A percentile compares a stretch with the other conserved stretches of the same genome.
phyloP scores from a whole-genome alignment of 441 rosid species.

The Arabidopsis hybrid region DNA sequence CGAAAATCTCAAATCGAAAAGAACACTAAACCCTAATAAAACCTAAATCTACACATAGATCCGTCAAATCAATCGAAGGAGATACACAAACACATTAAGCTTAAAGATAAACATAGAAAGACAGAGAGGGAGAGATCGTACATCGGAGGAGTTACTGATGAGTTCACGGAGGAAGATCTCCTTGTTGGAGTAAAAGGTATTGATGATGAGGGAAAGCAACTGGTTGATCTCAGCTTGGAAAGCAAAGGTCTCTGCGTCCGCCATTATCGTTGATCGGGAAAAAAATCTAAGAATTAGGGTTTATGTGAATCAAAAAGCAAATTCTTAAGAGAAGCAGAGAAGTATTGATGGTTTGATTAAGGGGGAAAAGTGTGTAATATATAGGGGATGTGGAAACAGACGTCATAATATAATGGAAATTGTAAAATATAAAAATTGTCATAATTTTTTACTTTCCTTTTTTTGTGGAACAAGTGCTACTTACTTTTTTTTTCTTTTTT shows the following conservation, averaged over 20 bases:
- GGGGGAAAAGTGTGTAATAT: not conserved
- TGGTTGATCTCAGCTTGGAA: constrained; percentile 79
- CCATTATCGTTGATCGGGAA: constrained; percentile 37
- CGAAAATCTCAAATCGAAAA: not conserved
- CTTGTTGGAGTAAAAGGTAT: constrained; percentile 73
- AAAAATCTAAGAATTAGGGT: not conserved
- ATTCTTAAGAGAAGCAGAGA: not conserved
- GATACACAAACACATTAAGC: not conserved
- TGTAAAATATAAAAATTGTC: no score
- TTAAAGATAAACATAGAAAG: not conserved
- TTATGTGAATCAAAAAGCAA: not conserved
- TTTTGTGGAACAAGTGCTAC: no score
- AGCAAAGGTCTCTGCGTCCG: constrained; percentile 68
- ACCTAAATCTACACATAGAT: not conserved
- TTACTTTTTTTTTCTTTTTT: no score
- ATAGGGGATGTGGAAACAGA: constrained; percentile 13
- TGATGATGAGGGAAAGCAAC: constrained; percentile 64
- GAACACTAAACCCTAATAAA: not conserved
- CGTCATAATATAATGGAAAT: no score
- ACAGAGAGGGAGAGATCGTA: constrained; percentile 31
- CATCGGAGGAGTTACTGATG: constrained; percentile 74
- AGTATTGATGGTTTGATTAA: not conserved
- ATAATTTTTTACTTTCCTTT: no score
- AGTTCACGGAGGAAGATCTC: constrained; percentile 83
- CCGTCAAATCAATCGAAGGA: not conserved